Percentiles rank a stretch among this genome's conserved stretches.
Evolutionary conservation across 106 monocot species (phyloP).

Genomic region (Dioscorea alata): DNA sequence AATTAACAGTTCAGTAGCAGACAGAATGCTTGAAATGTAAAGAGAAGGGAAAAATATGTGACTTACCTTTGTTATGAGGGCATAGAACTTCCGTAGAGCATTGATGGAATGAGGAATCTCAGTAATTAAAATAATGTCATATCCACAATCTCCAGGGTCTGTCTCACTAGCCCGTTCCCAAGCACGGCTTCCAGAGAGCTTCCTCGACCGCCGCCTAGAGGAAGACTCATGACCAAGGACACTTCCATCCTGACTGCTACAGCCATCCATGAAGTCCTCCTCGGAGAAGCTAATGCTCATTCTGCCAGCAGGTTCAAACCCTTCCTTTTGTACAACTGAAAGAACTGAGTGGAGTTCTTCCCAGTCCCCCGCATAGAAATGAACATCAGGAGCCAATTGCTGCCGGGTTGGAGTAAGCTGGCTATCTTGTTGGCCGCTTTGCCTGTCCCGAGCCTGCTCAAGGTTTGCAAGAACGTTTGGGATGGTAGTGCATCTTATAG

Average conservation of each 20-base stretch:
- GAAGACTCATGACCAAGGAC: conserved; percentile 36
- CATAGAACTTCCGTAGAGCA: conserved; percentile 63
- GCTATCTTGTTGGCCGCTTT: conserved; percentile 57
- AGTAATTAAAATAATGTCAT: conserved; percentile 69
- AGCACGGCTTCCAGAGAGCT: conserved; percentile 83
- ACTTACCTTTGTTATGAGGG: conserved; percentile 80
- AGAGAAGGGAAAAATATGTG: neutral
- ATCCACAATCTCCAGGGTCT: conserved; percentile 54
- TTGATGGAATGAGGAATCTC: conserved; percentile 52
- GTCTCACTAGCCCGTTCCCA: conserved; percentile 89
- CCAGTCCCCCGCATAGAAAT: conserved; percentile 87
- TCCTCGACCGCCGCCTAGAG: conserved; percentile 55
- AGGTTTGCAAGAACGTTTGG: conserved; percentile 80
- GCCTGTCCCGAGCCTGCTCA: conserved; percentile 68
- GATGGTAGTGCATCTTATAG: conserved; percentile 71
- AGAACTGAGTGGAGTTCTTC: conserved; percentile 74
- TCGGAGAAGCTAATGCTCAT: conserved; percentile 64
- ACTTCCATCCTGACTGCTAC: conserved; percentile 76
- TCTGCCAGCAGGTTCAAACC: conserved; percentile 14
- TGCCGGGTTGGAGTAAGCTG: conserved; percentile 78
- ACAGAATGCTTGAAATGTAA: neutral
- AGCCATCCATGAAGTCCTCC: conserved; percentile 73
- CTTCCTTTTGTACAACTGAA: conserved; percentile 46
- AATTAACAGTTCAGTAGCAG: neutral
- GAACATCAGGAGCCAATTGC: conserved; percentile 49